These are phyloP conservation scores for Tricholomella constricta DNA, from an alignment of 768 basidiomycete species.

Conservation along the genomic window DNA sequence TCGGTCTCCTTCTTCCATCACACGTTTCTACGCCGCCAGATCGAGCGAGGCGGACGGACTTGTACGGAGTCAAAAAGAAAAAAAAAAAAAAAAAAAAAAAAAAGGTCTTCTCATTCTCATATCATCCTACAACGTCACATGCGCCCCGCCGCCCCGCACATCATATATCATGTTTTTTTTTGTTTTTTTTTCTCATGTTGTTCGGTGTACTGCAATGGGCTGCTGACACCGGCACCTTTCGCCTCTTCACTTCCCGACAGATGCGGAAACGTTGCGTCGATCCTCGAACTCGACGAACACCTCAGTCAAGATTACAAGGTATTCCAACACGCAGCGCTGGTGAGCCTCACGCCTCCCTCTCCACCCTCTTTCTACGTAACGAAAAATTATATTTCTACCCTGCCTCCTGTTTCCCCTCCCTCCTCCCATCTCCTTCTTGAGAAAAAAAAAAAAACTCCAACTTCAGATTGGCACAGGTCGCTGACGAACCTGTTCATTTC, in stretches of 20 bases:
- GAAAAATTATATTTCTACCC: too few relatives aligned
- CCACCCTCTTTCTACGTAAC: conserved; percentile 3
- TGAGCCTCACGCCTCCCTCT: conserved; percentile 47
- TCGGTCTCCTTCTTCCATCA: too few relatives aligned
- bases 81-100: too few relatives aligned
- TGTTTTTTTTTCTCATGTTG: neutral
- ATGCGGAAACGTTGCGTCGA: conserved; percentile 95
- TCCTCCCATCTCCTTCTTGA: conserved; percentile 9
- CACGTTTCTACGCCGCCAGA: too few relatives aligned
- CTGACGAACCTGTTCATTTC: neutral
- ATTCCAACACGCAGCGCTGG: conserved; percentile 87
- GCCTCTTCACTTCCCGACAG: conserved; percentile 37
- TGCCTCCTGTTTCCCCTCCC: neutral
- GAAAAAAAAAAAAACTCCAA: too few relatives aligned
- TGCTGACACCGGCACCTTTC: neutral
- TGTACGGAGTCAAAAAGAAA: too few relatives aligned
- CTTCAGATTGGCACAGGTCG: too few relatives aligned
- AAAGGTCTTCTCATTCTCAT: too few relatives aligned
- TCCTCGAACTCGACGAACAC: conserved; percentile 91
- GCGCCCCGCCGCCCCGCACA: too few relatives aligned
- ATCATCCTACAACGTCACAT: too few relatives aligned
- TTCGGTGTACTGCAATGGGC: neutral
- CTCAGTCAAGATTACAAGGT: conserved; percentile 95
- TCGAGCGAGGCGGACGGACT: too few relatives aligned
- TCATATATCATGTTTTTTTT: too few relatives aligned